A percentile compares a stretch with the other conserved stretches of the same genome.
Evolutionary conservation across 2,329 filamentous ascomycete genomes (phyloP).

Genomic region (Beauveria sp.): DNA sequence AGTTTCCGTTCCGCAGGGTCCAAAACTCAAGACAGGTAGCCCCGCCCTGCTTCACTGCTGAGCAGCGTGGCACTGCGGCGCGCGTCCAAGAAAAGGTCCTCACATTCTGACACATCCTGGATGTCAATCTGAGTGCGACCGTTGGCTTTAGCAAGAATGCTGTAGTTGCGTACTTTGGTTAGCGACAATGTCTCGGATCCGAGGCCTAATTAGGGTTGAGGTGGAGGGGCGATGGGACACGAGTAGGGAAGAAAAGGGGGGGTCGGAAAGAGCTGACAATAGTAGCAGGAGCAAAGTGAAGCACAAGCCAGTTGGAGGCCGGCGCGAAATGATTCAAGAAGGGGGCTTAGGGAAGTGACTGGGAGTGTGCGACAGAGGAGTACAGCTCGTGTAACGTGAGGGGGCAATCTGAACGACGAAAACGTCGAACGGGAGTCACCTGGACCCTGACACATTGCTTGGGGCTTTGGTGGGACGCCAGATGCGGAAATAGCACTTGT

Average conservation of each 20-base stretch:
- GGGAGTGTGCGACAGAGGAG: not conserved
- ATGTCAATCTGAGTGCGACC: slow-evolving; percentile 70
- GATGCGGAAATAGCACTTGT: not conserved
- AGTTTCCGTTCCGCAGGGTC: slow-evolving; percentile 7
- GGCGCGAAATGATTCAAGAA: not conserved
- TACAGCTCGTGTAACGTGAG: not conserved
- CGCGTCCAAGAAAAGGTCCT: slow-evolving; percentile 77
- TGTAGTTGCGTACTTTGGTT: slow-evolving; percentile 29
- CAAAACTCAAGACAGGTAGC: slow-evolving; percentile 49
- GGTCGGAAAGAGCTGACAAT: not conserved
- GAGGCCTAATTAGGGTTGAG: slow-evolving; percentile 6
- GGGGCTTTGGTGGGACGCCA: not conserved
- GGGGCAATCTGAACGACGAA: not conserved
- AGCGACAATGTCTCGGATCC: slow-evolving; percentile 25
- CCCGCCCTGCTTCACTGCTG: slow-evolving; percentile 51
- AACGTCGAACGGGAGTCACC: not conserved
- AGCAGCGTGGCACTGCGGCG: slow-evolving; percentile 68
- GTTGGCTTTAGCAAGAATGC: slow-evolving; percentile 82
- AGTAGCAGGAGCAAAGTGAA: not conserved
- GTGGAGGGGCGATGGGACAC: slow-evolving; percentile 8
- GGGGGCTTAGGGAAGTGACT: not conserved
- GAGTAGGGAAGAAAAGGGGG: slow-evolving; percentile 1
- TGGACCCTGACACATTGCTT: not conserved
- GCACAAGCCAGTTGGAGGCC: slow-evolving; percentile 9
- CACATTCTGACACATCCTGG: slow-evolving; percentile 71